Evolutionary conservation across 2,329 filamentous ascomycete species (phyloP), one percentile per base, ranked within the genome.

Genomic region (Xylariaceae sp.): DNA sequence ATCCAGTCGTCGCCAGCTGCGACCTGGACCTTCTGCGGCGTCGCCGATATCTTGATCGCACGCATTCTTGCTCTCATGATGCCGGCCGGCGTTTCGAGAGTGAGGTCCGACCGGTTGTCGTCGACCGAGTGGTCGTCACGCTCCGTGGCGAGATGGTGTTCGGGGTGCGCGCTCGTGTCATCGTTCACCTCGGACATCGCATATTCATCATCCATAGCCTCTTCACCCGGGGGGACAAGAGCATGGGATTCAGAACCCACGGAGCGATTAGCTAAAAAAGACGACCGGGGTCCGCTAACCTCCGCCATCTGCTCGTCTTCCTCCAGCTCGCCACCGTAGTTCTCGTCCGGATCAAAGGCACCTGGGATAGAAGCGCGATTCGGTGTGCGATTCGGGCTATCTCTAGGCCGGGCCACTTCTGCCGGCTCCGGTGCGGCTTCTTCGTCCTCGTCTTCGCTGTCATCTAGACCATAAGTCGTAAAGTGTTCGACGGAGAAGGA

Each of bases 191-290:
- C 76, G 61, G 70, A 76, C 71, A 76, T 77, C 63, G 81, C 85
- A 75, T 88, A 88, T 78, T 85, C 84, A 59, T 81, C 74, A 63
- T 81, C 84, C 66, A 81, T 76, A 53, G 78, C 73, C 62, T 81
- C 78, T 59, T 83, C 81, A 53, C 79, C 74, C 48, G 78, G 66
- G 66, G 69, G 66, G 62, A 76, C 68, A 62, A 74, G 67, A 50
- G 74, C 70, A 55, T 73, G 74, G 65, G 74, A 78, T 68, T 74
- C 71, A 66, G 81, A 84, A 84, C 83, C 85, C 80, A 81, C 83
- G 80, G 84, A 89, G 81, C 85, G 81, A 72, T 82, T 76, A 78
- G 82, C 86, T 85, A 89, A 89, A 90, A 92, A 90, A 89, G 85
- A 86, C 76, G 79, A 71, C 53, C 65, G 62, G 17, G 47, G 27